Conservation (phyloP, 768 basidiomycete species). For the Gelatoporia subvermispora region DNA sequence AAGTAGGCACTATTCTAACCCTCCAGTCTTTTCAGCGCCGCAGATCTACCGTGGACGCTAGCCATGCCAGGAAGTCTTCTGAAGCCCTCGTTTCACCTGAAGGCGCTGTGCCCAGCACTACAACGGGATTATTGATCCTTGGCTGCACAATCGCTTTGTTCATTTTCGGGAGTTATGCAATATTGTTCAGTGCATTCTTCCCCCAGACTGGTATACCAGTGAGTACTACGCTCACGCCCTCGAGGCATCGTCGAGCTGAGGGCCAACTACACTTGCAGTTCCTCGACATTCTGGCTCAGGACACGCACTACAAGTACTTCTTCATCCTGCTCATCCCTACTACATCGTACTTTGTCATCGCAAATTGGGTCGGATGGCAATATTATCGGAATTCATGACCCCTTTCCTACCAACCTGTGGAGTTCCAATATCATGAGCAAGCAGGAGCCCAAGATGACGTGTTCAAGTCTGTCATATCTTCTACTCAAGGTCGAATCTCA, state of each 20-base stretch:
- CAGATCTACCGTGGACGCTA: no score
- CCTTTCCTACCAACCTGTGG: not conserved
- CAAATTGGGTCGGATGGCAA: conserved; percentile 99
- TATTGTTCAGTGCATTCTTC: conserved; percentile 61
- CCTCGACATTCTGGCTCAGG: conserved; percentile 57
- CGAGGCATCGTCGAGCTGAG: not conserved
- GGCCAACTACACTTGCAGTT: conserved; percentile 35
- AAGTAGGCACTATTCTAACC: no score
- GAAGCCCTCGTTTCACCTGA: no score
- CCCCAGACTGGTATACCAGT: conserved; percentile 50
- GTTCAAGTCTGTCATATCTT: no score
- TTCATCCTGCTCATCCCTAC: conserved; percentile 73
- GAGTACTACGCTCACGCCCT: conserved; percentile 20
- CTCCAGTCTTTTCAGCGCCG: no score
- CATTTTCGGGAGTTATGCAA: conserved; percentile 51
- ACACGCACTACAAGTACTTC: conserved; percentile 92
- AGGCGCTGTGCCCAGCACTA: conserved; percentile 10
- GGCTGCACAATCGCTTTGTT: conserved; percentile 48
- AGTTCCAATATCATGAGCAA: no score
- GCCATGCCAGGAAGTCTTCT: no score
- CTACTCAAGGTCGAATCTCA: no score
- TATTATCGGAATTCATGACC: conserved; percentile 85
- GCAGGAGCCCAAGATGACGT: no score
- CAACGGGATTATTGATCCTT: conserved; percentile 44
- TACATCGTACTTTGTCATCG: conserved; percentile 85